Evolutionary conservation across 257 asterid genomes (phyloP).

Genomic region (Agastache rugosa): DNA sequence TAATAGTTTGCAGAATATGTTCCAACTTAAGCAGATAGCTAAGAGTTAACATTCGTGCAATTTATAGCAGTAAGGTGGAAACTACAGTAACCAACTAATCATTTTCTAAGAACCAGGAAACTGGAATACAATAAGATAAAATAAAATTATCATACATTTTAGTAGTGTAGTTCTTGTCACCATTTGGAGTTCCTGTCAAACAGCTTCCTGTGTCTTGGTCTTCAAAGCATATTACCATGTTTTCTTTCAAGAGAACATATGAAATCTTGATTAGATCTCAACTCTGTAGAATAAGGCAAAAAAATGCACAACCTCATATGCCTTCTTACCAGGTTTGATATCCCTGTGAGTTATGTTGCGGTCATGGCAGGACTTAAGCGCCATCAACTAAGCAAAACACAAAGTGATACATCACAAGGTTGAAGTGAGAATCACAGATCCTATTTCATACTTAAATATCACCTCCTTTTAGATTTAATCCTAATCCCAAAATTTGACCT

Average conservation of each 20-base stretch:
- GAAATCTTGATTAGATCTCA: slow-evolving; percentile 36
- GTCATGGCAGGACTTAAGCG: slow-evolving; percentile 90
- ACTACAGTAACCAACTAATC: slow-evolving; percentile 1
- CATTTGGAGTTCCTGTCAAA: slow-evolving; percentile 67
- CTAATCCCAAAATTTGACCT: slow-evolving; percentile 4
- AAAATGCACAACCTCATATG: slow-evolving; percentile 18
- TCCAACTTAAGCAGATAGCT: slow-evolving; percentile 12
- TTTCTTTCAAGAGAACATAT: slow-evolving; percentile 59
- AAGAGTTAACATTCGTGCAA: not conserved
- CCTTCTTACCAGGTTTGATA: slow-evolving; percentile 88
- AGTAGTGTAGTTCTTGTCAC: slow-evolving; percentile 64
- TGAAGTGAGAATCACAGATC: slow-evolving; percentile 21
- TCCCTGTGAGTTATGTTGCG: slow-evolving; percentile 97
- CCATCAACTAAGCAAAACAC: slow-evolving; percentile 68
- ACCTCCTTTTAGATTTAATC: not conserved
- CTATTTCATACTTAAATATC: not conserved
- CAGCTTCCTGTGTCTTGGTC: slow-evolving; percentile 82
- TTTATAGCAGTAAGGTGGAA: not conserved
- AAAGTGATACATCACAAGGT: slow-evolving; percentile 38
- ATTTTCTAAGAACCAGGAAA: slow-evolving; percentile 28
- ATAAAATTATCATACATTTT: slow-evolving; percentile 61
- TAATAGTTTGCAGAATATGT: slow-evolving; percentile 18
- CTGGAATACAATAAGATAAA: slow-evolving; percentile 14
- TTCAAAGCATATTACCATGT: slow-evolving; percentile 95
- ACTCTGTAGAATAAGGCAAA: slow-evolving; percentile 5